A percentile compares a stretch with the other conserved stretches of the same genome.
phyloP scores from a whole-genome alignment of 208 protist genomes.

The Leishmania tropica region DNA sequence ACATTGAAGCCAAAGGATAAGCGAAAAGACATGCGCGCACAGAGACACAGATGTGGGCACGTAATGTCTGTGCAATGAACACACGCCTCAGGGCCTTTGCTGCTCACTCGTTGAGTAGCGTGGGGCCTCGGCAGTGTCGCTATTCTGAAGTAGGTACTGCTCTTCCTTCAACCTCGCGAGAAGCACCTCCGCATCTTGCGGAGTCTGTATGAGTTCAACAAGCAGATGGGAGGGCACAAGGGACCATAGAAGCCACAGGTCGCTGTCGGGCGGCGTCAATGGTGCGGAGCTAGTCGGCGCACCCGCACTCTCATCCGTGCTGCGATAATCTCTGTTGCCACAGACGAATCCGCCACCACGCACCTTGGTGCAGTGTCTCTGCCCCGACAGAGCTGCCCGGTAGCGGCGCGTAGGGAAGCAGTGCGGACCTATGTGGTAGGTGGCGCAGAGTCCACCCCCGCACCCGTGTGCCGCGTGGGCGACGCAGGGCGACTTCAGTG shows the following conservation, averaged over 20 bases:
- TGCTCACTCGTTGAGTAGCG: not conserved
- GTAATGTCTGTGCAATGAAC: not conserved
- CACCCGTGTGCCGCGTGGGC: not conserved
- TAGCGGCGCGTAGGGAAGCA: slow-evolving; percentile 5
- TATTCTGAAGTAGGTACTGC: slow-evolving; percentile 1
- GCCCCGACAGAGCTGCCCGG: slow-evolving; percentile 2
- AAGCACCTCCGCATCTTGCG: slow-evolving; percentile 35
- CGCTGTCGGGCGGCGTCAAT: not conserved
- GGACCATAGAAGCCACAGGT: slow-evolving; percentile 22
- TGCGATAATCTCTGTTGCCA: not conserved
- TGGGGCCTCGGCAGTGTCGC: not conserved
- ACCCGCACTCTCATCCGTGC: not conserved
- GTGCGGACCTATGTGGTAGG: slow-evolving; percentile 1
- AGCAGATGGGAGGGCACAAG: slow-evolving; percentile 21
- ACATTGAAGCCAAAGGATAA: not conserved
- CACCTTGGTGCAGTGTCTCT: not conserved
- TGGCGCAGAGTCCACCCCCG: not conserved
- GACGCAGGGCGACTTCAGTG: not conserved
- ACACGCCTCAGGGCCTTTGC: not conserved
- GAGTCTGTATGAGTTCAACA: slow-evolving; percentile 23
- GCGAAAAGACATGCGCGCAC: not conserved
- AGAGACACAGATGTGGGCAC: not conserved
- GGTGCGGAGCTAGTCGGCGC: not conserved
- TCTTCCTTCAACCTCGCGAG: slow-evolving; percentile 32
- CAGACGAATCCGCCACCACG: not conserved